These are phyloP conservation scores for Heracleum sosnowskyi DNA, from an alignment of 129 eudicot genomes.

Conservation along the genomic window DNA sequence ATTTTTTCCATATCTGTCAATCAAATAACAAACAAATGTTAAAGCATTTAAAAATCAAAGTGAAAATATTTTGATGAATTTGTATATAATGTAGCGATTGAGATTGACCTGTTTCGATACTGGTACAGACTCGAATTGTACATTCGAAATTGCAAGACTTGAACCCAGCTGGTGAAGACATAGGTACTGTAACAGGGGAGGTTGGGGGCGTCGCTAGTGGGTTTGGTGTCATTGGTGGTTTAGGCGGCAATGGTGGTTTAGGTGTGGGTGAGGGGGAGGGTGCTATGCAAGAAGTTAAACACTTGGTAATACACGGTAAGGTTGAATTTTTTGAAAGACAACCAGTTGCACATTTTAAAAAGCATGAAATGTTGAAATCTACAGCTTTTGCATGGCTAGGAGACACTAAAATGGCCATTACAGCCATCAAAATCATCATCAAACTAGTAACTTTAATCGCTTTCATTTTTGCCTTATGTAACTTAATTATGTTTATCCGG, in stretches of 20 bases:
- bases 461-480: not conserved
- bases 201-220: not conserved
- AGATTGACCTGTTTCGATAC: not conserved
- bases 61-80: not conserved
- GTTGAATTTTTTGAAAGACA: not conserved
- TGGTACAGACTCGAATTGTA: not conserved
- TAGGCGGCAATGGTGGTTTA: not conserved
- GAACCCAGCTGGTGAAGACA: not conserved
- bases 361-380: not conserved
- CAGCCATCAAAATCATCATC: not conserved
- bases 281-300: not conserved
- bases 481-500: not conserved
- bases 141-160: not conserved
- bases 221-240: not conserved
- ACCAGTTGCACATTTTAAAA: not conserved
- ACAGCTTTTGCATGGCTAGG: not conserved
- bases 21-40: not conserved
- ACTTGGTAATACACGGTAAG: not conserved
- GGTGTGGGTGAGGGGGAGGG: not conserved
- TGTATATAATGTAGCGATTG: not conserved
- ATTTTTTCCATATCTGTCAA: not conserved
- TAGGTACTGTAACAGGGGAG: not conserved
- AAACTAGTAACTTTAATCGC: not conserved
- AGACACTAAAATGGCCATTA: not conserved
- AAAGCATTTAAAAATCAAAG: not conserved